phyloP scores from a whole-genome alignment of 1,284 basidiomycete species.

The Pseudozyma sp. region DNA sequence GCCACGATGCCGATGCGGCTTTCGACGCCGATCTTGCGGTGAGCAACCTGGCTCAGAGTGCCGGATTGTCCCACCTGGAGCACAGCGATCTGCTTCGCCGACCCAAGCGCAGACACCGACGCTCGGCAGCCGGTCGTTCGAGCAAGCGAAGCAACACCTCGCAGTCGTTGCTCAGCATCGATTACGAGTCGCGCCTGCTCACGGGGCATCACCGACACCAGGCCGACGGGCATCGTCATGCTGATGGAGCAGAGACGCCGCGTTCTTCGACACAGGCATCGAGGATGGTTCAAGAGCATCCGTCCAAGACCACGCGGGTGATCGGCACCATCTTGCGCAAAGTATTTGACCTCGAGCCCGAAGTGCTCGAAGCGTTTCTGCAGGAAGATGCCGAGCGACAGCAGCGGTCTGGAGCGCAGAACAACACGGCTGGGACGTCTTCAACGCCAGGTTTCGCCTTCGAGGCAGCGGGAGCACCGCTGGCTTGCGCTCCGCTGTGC shows the following conservation, averaged over 20 bases:
- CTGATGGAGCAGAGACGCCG: conserved; percentile 27
- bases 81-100: conserved; percentile 25
- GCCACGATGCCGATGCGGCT: conserved; percentile 2
- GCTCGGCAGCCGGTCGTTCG: conserved; percentile 36
- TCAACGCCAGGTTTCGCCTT: conserved; percentile 26
- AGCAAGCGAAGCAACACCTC: conserved; percentile 53
- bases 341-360: conserved; percentile 49
- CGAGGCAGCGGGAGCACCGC: conserved; percentile 24
- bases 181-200: conserved; percentile 28
- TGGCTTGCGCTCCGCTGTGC: conserved; percentile 16
- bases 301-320: conserved; percentile 40
- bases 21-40: conserved; percentile 35
- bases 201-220: conserved; percentile 1
- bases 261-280: conserved; percentile 17
- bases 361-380: conserved; percentile 50
- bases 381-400: conserved; percentile 27
- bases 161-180: conserved; percentile 39
- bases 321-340: conserved; percentile 45
- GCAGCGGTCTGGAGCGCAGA: conserved; percentile 8
- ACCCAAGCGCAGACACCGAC: conserved; percentile 42
- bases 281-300: conserved; percentile 18
- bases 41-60: conserved; percentile 48
- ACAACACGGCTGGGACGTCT: background rate
- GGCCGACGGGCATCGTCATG: conserved; percentile 4
- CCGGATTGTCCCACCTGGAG: conserved; percentile 36